Percentiles rank a stretch among this genome's conserved stretches.
Conservation (phyloP, 768 basidiomycete genomes). For the Lactarius indigo region DNA sequence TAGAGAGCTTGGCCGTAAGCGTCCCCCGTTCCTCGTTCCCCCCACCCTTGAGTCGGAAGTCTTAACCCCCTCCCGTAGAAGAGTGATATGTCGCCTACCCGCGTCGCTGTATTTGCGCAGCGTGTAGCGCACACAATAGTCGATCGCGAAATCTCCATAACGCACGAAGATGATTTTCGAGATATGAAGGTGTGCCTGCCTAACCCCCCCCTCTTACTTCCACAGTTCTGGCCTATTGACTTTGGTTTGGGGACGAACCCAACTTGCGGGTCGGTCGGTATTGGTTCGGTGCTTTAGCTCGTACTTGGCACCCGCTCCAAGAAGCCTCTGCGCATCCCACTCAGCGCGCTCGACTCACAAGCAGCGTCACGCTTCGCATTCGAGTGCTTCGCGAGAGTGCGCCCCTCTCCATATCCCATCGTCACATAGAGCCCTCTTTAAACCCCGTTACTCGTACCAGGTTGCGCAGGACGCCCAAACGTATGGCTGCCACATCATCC, state of each 20-base stretch:
- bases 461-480: constrained; percentile 11
- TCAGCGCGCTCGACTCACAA: constrained; percentile 11
- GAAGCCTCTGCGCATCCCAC: constrained; percentile 14
- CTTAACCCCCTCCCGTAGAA: neutral
- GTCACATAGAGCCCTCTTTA: too few species aligned
- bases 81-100: constrained; percentile 6
- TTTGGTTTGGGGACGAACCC: neutral
- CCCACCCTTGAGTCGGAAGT: too few species aligned
- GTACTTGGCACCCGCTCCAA: constrained; percentile 14
- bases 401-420: neutral
- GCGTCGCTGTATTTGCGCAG: constrained; percentile 5
- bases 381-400: constrained; percentile 13
- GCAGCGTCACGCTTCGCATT: constrained; percentile 9
- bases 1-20: constrained; percentile 13
- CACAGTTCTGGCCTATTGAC: neutral
- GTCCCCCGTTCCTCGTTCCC: neutral
- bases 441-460: neutral
- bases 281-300: constrained; percentile 1
- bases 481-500: constrained; percentile 5
- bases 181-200: constrained; percentile 20
- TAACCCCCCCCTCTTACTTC: too few species aligned
- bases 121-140: constrained; percentile 10
- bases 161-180: constrained; percentile 5
- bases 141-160: constrained; percentile 2
- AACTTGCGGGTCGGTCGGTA: neutral